A percentile compares a stretch with the other conserved stretches of the same genome.
phyloP scores from a whole-genome alignment of 169 alveolate species.

The Eimeria acervulina region DNA sequence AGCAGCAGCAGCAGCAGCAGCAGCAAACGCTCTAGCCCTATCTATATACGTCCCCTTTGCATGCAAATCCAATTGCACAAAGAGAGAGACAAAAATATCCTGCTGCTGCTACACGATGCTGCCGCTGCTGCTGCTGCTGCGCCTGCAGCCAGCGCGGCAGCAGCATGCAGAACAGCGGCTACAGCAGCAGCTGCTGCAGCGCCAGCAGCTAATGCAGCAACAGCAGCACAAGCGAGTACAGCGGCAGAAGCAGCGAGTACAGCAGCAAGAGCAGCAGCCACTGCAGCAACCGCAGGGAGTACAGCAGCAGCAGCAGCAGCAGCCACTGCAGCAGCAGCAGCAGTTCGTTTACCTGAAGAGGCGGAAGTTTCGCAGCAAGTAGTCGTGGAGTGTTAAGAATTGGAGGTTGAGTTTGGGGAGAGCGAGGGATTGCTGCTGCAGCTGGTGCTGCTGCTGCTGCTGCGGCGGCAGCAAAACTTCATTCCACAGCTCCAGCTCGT shows the following conservation, averaged over 20 bases:
- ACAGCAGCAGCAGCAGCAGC: background rate
- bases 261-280: background rate
- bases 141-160: background rate
- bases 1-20: background rate
- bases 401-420: slow-evolving; percentile 95
- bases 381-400: slow-evolving; percentile 95
- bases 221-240: background rate
- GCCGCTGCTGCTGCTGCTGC: no score
- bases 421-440: slow-evolving; percentile 84
- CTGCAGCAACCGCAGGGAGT: background rate
- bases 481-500: slow-evolving; percentile 75
- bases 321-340: background rate
- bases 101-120: no score
- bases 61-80: no score
- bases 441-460: slow-evolving; percentile 50
- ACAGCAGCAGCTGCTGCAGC: slow-evolving; percentile 39
- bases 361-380: slow-evolving; percentile 93
- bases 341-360: slow-evolving; percentile 88
- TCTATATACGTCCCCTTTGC: no score
- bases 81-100: no score
- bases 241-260: no score
- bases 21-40: slow-evolving; percentile 21
- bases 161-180: background rate
- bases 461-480: background rate
- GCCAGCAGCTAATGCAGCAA: background rate